These are phyloP conservation scores for Neospora caninum DNA, from an alignment of 169 alveolate genomes.

Conservation along the genomic window DNA sequence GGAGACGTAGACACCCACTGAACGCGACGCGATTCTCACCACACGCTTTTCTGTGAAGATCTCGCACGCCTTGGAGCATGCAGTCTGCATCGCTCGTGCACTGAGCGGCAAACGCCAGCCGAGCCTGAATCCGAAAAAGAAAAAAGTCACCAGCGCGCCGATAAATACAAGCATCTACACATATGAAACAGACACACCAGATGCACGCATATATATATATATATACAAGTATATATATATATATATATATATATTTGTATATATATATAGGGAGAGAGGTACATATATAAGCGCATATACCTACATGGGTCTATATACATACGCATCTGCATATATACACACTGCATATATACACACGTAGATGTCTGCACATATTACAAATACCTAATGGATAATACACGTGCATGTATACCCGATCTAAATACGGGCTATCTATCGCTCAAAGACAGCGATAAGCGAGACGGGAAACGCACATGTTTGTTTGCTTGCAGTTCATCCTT, in stretches of 20 bases:
- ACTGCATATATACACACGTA: not conserved
- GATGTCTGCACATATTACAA: not conserved
- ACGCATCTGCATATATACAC: not conserved
- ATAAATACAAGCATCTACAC: not conserved
- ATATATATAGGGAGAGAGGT: too few species aligned
- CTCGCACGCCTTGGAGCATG: not conserved
- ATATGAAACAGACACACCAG: not conserved
- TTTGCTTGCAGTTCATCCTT: constrained; percentile 23
- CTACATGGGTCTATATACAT: not conserved
- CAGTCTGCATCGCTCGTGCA: not conserved
- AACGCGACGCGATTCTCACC: not conserved
- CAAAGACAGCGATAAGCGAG: too few species aligned
- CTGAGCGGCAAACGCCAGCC: not conserved
- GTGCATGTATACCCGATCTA: too few species aligned
- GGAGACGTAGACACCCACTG: not conserved
- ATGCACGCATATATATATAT: not conserved
- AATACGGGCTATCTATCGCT: too few species aligned
- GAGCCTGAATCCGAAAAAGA: not conserved
- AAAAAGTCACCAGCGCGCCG: not conserved
- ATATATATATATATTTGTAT: not conserved
- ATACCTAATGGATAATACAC: too few species aligned
- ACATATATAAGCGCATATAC: too few species aligned
- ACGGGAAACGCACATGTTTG: not conserved
- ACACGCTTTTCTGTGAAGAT: not conserved
- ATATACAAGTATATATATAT: not conserved